phyloP scores from a whole-genome alignment of 2,329 filamentous ascomycete genomes.

The Pezizomycotina sp. region DNA sequence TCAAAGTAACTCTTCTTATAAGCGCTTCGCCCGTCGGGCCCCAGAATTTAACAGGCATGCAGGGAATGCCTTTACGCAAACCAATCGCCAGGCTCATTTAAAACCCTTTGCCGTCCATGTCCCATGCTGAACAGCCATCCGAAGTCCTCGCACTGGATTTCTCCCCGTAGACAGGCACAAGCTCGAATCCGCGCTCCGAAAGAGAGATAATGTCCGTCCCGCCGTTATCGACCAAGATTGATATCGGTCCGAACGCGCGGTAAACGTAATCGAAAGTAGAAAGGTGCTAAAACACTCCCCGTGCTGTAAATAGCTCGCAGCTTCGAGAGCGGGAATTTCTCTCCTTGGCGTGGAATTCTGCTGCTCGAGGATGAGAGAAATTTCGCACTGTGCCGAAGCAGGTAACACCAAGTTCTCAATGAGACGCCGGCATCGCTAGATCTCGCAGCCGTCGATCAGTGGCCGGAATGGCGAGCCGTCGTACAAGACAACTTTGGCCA shows the following conservation, averaged over 20 bases:
- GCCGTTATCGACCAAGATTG: slow-evolving; percentile 84
- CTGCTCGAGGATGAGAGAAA: slow-evolving; percentile 84
- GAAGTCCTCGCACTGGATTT: slow-evolving; percentile 63
- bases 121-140: slow-evolving; percentile 56
- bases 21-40: slow-evolving; percentile 52
- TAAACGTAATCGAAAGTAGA: slow-evolving; percentile 90
- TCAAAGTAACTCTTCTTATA: slow-evolving; percentile 81
- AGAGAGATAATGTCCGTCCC: slow-evolving; percentile 89
- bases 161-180: slow-evolving; percentile 55
- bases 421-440: slow-evolving; percentile 64
- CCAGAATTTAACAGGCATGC: slow-evolving; percentile 82
- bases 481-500: slow-evolving; percentile 69
- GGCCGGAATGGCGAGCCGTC: slow-evolving; percentile 81
- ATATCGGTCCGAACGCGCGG: slow-evolving; percentile 59
- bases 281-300: slow-evolving; percentile 74
- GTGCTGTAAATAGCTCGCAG: slow-evolving; percentile 86
- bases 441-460: slow-evolving; percentile 45
- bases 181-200: slow-evolving; percentile 69
- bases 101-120: slow-evolving; percentile 32
- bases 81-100: slow-evolving; percentile 67
- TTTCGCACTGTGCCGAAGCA: slow-evolving; percentile 93
- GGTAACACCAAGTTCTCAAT: slow-evolving; percentile 63
- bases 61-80: slow-evolving; percentile 80
- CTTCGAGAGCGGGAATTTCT: slow-evolving; percentile 40
- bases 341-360: slow-evolving; percentile 43